Evolutionary conservation across 495 filamentous ascomycete genomes (phyloP), one percentile per base, ranked within the genome.

Genomic region (Penicillium alfredii): DNA sequence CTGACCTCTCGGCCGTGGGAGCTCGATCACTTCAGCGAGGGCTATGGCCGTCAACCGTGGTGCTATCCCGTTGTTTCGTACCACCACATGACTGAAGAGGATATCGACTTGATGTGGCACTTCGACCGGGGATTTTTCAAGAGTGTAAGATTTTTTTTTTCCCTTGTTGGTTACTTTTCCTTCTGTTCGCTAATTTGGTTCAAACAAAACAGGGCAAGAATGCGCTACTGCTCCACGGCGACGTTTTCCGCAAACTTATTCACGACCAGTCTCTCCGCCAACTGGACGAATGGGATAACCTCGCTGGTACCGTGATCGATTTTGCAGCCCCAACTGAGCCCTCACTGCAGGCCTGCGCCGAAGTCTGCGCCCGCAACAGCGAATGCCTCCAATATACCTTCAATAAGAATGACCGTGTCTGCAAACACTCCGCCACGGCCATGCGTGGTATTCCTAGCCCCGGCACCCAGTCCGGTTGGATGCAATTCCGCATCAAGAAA

Each of bases 51-150:
- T 25, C 57, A 53, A 21, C 66, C 69, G 1, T 74, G 71, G 70
- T 74, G 71, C 36, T 73, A 58, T 35, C 65, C 64, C 4, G 63
- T 52, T 8, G 45, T 71, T n/a, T 69, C 63, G 0, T 73, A 68
- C 36, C 70, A 73, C 38, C 69, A 73, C 38, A 64, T 74, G 48
- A 55, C 42, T 6, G 51, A 56, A 1, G 33, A 46, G 8, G 70
- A 72, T 37, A 68, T 70, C 11, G 42, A 58, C 14, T 47, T 36
- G 8, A 61, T 74, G 50, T 68, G 60, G 49, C 37, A 47, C 4
- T 73, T 74, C 42, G 70, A 73, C 22, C 58, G 63, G 11, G 38
- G 40, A 1, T 76, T 69, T 67, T 68, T 71, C 30, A 34, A 38
- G 25, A 49, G 56, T 23, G 66, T n/a, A n/a, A n/a, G n/a, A n/a